phyloP scores from a whole-genome alignment of 2,329 filamentous ascomycete species.

The Exophiala spinifera region DNA sequence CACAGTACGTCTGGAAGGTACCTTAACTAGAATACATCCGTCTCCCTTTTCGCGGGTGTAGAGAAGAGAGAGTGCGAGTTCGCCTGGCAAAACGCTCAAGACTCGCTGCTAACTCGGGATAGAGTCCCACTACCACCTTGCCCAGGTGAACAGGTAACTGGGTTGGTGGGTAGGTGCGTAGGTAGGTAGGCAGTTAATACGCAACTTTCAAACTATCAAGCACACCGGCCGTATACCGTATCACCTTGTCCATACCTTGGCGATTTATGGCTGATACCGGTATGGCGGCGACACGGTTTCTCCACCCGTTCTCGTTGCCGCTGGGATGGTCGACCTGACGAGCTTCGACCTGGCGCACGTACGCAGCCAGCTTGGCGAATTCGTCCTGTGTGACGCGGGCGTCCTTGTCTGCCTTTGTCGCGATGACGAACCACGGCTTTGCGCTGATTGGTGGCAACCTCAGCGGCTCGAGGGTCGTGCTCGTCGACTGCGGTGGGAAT shows the following conservation, averaged over 20 bases:
- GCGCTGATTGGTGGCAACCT: slow-evolving; percentile 70
- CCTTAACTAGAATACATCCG: too few relatives aligned
- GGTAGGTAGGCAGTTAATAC: too few relatives aligned
- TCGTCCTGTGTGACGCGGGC: slow-evolving; percentile 67
- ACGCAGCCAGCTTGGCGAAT: slow-evolving; percentile 65
- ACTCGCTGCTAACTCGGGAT: too few relatives aligned
- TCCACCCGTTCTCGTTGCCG: slow-evolving; percentile 64
- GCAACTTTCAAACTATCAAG: slow-evolving; percentile 33
- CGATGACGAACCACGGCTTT: slow-evolving; percentile 97
- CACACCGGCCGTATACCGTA: slow-evolving; percentile 41
- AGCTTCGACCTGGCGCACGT: slow-evolving; percentile 64
- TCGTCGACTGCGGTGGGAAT: slow-evolving; percentile 22
- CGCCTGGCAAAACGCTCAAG: too few relatives aligned
- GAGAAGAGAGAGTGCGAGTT: too few relatives aligned
- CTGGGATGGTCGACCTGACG: slow-evolving; percentile 71
- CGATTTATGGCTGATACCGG: slow-evolving; percentile 88
- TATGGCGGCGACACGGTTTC: slow-evolving; percentile 58
- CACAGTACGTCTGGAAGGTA: too few relatives aligned
- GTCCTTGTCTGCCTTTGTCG: slow-evolving; percentile 78
- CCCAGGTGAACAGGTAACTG: too few relatives aligned
- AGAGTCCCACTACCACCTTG: too few relatives aligned
- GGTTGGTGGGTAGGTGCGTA: too few relatives aligned
- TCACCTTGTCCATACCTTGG: slow-evolving; percentile 67
- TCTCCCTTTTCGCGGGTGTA: too few relatives aligned
- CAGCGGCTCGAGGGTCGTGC: slow-evolving; percentile 42